Conservation (phyloP, 108 stramenopile genomes). For the Cyclotella sp. region DNA sequence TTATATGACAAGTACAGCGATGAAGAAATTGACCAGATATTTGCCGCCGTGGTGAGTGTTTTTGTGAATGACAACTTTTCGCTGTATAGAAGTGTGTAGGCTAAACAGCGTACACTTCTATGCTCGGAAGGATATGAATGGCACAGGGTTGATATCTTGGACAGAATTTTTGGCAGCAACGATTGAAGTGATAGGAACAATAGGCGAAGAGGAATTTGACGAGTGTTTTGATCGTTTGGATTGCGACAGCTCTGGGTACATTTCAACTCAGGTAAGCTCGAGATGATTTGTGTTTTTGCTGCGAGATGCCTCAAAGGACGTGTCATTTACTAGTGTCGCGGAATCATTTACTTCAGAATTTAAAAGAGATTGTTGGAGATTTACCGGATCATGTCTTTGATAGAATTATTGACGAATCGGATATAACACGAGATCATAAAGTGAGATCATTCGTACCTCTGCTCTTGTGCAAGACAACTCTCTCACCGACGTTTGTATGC, state of each 20-base stretch:
- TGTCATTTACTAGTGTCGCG: background rate
- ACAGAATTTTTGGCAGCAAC: conserved; percentile 91
- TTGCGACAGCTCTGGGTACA: conserved; percentile 75
- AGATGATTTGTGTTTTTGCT: background rate
- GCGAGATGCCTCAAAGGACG: too few species aligned
- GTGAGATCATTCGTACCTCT: background rate
- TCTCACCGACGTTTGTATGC: background rate
- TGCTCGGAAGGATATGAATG: conserved; percentile 72
- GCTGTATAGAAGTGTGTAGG: background rate
- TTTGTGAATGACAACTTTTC: background rate
- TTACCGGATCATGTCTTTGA: conserved; percentile 49
- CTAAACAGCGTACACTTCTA: conserved; percentile 27
- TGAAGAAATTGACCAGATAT: conserved; percentile 76
- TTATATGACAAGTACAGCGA: conserved; percentile 54
- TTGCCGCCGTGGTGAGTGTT: conserved; percentile 57
- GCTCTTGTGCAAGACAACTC: background rate
- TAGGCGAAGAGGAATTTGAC: conserved; percentile 69
- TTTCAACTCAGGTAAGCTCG: conserved; percentile 42
- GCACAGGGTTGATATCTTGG: conserved; percentile 75
- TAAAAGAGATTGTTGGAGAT: conserved; percentile 61
- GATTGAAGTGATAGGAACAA: conserved; percentile 66
- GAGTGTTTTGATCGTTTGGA: conserved; percentile 89
- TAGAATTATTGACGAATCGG: conserved; percentile 55
- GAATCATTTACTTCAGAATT: conserved; percentile 32
- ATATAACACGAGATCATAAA: conserved; percentile 48